A percentile compares a stretch with the other conserved stretches of the same genome.
Evolutionary conservation across 257 asterid genomes (phyloP).

Genomic region (Craterostigma plantagineum): DNA sequence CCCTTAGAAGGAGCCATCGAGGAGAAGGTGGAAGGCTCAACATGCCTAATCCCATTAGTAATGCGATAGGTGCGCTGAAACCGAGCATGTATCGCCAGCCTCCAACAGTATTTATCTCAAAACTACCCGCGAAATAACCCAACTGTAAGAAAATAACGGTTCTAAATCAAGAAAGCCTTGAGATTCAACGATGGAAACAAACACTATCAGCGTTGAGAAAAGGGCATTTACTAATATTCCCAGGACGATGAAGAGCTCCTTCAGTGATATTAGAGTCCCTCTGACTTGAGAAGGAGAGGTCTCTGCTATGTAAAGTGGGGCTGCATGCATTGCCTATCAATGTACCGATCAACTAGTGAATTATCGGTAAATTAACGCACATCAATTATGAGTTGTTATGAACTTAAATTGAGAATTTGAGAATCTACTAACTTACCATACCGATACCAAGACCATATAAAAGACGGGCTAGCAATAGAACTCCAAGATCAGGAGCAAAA

Average conservation of each 20-base stretch:
- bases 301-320: slow-evolving; percentile 96
- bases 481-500: slow-evolving; percentile 64
- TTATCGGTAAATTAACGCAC: not conserved
- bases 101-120: slow-evolving; percentile 55
- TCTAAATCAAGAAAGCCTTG: not conserved
- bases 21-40: slow-evolving; percentile 95
- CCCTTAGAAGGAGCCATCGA: slow-evolving; percentile 91
- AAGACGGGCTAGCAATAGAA: slow-evolving; percentile 66
- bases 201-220: not conserved
- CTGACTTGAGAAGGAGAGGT: slow-evolving; percentile 93
- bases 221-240: slow-evolving; percentile 62
- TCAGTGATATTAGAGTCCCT: slow-evolving; percentile 85
- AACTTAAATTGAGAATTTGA: not conserved
- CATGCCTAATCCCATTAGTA: slow-evolving; percentile 82
- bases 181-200: not conserved
- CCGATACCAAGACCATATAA: slow-evolving; percentile 93
- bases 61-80: slow-evolving; percentile 67
- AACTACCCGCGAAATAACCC: slow-evolving; percentile 78
- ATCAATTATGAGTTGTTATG: too few relatives aligned
- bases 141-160: slow-evolving; percentile 23
- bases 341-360: slow-evolving; percentile 2
- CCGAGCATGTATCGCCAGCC: slow-evolving; percentile 99
- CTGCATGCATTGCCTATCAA: slow-evolving; percentile 96
- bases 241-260: slow-evolving; percentile 90
- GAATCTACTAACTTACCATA: slow-evolving; percentile 31